Percentiles rank a stretch among this genome's conserved stretches.
Conservation (phyloP, 345 rosid species). For the Populus euphratica region DNA sequence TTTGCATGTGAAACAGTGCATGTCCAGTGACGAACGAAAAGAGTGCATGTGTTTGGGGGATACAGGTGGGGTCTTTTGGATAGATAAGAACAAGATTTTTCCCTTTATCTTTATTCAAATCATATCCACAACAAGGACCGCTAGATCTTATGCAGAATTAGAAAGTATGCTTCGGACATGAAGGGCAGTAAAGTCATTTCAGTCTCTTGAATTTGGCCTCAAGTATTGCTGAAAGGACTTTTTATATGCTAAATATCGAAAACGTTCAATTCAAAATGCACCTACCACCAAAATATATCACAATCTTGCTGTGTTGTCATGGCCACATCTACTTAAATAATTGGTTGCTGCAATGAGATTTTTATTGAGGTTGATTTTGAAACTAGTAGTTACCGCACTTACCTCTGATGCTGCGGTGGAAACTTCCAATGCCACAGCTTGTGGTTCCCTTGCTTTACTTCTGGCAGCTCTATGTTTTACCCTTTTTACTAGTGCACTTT, state of each 20-base stretch:
- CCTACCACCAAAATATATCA: no score
- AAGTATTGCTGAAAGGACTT: no score
- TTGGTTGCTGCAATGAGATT: no score
- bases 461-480: slow-evolving; percentile 1
- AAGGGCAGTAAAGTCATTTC: neutral
- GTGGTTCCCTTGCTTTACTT: neutral
- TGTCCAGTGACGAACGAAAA: no score
- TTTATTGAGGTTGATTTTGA: neutral
- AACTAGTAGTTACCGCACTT: neutral
- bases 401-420: slow-evolving; percentile 14
- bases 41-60: no score
- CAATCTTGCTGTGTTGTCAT: no score
- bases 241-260: no score
- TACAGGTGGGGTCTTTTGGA: neutral
- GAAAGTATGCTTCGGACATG: neutral
- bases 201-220: neutral
- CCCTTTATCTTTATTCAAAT: neutral
- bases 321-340: no score
- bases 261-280: no score
- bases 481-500: neutral
- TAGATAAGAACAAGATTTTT: neutral
- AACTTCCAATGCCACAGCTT: slow-evolving; percentile 19
- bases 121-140: neutral
- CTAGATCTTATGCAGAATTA: neutral
- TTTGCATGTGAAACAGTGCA: neutral